Conservation (phyloP, 768 basidiomycete species). For the Auricularia sp. region DNA sequence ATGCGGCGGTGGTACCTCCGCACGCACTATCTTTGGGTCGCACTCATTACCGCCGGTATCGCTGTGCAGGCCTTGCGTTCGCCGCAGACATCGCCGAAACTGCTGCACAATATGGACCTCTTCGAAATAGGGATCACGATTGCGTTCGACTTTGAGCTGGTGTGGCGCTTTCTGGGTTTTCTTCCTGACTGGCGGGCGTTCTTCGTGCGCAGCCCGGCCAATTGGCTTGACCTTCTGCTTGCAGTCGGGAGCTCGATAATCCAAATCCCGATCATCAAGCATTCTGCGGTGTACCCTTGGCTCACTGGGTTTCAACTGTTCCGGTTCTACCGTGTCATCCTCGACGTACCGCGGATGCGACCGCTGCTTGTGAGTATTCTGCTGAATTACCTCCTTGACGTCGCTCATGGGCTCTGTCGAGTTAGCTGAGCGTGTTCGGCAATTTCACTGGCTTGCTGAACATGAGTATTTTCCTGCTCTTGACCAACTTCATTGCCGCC, state of each 20-base stretch:
- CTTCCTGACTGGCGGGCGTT: constrained; percentile 80
- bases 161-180: constrained; percentile 57
- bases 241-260: constrained; percentile 70
- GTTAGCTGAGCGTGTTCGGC: constrained; percentile 77
- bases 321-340: constrained; percentile 86
- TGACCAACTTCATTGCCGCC: constrained; percentile 80
- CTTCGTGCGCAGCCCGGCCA: constrained; percentile 40
- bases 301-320: constrained; percentile 77
- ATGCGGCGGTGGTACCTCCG: constrained; percentile 30
- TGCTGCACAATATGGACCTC: constrained; percentile 35
- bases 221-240: constrained; percentile 67
- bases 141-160: constrained; percentile 82
- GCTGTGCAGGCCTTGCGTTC: constrained; percentile 62
- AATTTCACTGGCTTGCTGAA: constrained; percentile 85
- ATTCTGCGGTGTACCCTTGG: constrained; percentile 70
- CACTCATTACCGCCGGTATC: constrained; percentile 62
- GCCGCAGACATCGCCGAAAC: constrained; percentile 32
- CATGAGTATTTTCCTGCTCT: constrained; percentile 82
- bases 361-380: constrained; percentile 58
- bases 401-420: background rate
- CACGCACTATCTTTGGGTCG: constrained; percentile 65
- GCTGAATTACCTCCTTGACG: background rate
- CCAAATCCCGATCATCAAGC: constrained; percentile 69
- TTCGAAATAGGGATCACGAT: constrained; percentile 71
- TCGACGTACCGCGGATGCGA: constrained; percentile 84